Evolutionary conservation across 345 rosid species (phyloP).

Genomic region (Eucalyptus albens): DNA sequence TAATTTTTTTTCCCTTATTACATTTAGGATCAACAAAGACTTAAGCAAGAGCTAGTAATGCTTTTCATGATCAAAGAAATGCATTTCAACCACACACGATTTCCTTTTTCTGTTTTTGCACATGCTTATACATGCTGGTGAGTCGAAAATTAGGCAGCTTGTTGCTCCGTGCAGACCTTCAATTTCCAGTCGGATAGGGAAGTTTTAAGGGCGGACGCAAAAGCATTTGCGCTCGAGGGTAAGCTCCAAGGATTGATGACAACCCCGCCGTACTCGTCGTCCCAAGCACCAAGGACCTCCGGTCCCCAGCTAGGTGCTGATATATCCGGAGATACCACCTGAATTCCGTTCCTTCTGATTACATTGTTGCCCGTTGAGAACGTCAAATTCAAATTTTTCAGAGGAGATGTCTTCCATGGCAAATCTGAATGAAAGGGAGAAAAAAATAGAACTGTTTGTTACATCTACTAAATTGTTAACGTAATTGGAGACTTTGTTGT

Average conservation of each 20-base stretch:
- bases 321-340: constrained; percentile 16
- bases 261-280: constrained; percentile 39
- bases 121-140: not conserved
- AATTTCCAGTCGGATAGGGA: constrained; percentile 22
- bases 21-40: not conserved
- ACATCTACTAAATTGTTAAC: not conserved
- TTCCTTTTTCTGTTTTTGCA: not conserved
- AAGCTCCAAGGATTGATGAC: constrained; percentile 15
- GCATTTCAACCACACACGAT: not conserved
- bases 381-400: not conserved
- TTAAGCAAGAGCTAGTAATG: not conserved
- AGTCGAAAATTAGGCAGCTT: not conserved
- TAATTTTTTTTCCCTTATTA: not conserved
- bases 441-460: not conserved
- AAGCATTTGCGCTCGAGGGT: constrained; percentile 23
- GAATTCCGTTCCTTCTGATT: not conserved
- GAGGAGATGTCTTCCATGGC: not conserved
- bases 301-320: constrained; percentile 1
- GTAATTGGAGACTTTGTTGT: not conserved
- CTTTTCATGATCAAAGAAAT: not conserved
- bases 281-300: constrained; percentile 24
- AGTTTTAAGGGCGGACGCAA: constrained; percentile 18
- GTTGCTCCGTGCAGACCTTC: constrained; percentile 4
- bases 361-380: not conserved
- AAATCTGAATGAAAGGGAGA: not conserved